Base-by-base conservation (phyloP, 164 flowering plant genomes). In the Tetrastigma voinierianum region DNA sequence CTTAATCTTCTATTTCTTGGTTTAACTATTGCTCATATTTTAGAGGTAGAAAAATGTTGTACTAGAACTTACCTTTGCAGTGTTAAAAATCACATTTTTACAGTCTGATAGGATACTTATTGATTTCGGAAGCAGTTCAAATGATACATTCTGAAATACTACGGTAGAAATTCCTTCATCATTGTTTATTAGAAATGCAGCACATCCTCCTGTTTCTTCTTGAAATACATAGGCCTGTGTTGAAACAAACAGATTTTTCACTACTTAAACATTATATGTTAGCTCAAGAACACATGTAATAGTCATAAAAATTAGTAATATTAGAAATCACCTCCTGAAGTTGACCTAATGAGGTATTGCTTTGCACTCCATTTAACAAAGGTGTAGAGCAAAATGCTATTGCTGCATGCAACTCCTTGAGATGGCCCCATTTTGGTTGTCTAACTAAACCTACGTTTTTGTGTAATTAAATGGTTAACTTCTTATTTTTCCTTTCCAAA, bases 361-460 rank as follows among this genome's bases (percentile, higher is more conserved):
- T n/a, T n/a, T n/a, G n/a, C 53, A n/a, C n/a, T 68, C 85, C 85
- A 18, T 68, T 12, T 13, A 82, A 57, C 25, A 82, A 24, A 48
- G 83, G 53, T 23, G 55, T 17, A n/a, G n/a, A 69, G 59, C 76
- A 75, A 25, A n/a, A 15, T 45, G 74, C 75, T 43, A 79, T 69
- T 55, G 81, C 80, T 25, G 67, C 70, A 68, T 81, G 84, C 72
- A 81, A 54, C 43, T 72, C 80, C 71, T 74, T 78, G 2, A 81
- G n/a, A 66, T 78, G 84, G 2, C 84, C 75, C 67, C 72, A 81
- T n/a, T 60, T 81, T 0, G 84, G 84, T 61, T 79, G 69, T 19
- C 80, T 76, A 0, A 61, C 43, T 7, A 81, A 59, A 49, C 82
- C 82, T 81, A 67, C 40, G 6, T 32, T 32, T 32, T 4, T 32